Evolutionary conservation across 306 rosid species (phyloP).

Genomic region (Morella rubra): DNA sequence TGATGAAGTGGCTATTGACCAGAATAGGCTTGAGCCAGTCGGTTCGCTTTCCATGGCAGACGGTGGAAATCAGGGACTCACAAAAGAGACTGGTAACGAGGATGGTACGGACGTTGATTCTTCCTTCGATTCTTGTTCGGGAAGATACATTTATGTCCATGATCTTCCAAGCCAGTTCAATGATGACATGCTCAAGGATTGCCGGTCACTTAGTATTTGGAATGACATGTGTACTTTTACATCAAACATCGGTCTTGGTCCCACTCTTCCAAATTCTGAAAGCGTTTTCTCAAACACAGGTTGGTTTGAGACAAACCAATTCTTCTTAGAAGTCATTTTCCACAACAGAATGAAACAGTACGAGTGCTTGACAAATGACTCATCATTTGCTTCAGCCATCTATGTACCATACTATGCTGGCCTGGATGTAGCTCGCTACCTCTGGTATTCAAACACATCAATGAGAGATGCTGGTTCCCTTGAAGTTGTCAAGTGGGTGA

Average conservation of each 20-base stretch:
- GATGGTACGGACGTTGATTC: background rate
- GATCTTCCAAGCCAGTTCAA: slow-evolving; percentile 41
- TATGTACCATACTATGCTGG: slow-evolving; percentile 48
- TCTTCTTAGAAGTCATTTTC: slow-evolving; percentile 47
- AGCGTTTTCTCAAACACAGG: slow-evolving; percentile 28
- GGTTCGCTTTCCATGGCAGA: background rate
- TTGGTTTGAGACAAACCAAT: slow-evolving; percentile 49
- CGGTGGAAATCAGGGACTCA: background rate
- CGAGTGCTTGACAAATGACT: slow-evolving; percentile 43
- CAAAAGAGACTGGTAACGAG: background rate
- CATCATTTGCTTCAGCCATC: slow-evolving; percentile 42
- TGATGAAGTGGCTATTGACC: background rate
- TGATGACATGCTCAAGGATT: slow-evolving; percentile 29
- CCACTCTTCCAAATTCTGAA: slow-evolving; percentile 20
- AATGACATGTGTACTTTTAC: slow-evolving; percentile 39
- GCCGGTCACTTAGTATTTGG: slow-evolving; percentile 37
- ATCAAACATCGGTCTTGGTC: slow-evolving; percentile 42
- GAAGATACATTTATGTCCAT: slow-evolving; percentile 40
- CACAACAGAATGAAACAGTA: slow-evolving; percentile 43
- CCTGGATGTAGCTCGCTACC: slow-evolving; percentile 45
- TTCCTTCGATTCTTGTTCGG: slow-evolving; percentile 24
- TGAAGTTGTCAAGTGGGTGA: slow-evolving; percentile 37
- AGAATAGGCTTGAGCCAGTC: background rate
- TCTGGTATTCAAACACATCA: slow-evolving; percentile 35
- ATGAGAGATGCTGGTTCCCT: slow-evolving; percentile 32